These are phyloP conservation scores for Rhipidocladum racemiflorum DNA, from an alignment of 176 grass and related monocot genomes.

Conservation along the genomic window DNA sequence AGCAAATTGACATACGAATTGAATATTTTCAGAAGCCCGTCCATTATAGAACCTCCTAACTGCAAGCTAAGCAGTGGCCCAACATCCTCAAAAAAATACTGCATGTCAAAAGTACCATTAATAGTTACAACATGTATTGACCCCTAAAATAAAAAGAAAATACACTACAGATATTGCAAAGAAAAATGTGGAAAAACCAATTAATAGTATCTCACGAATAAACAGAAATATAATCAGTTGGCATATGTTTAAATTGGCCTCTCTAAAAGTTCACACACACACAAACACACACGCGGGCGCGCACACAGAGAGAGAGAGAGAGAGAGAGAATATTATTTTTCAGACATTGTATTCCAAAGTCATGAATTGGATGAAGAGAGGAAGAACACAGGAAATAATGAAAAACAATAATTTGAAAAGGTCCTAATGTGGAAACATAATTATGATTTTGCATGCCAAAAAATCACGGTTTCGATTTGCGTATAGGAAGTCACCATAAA, in stretches of 20 bases:
- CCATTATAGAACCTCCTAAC: conserved; percentile 67
- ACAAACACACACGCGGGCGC: no score
- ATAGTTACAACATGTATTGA: background rate
- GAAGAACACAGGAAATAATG: background rate
- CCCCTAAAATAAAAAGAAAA: conserved; percentile 1
- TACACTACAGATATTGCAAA: background rate
- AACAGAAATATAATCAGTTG: background rate
- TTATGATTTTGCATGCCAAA: background rate
- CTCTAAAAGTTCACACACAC: background rate
- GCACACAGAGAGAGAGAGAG: no score
- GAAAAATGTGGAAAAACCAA: background rate
- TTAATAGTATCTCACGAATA: background rate
- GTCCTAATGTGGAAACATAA: background rate
- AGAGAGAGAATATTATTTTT: background rate
- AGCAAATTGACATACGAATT: conserved; percentile 78
- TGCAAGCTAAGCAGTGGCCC: conserved; percentile 81
- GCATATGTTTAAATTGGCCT: background rate
- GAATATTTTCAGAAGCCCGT: conserved; percentile 82
- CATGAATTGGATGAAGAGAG: background rate
- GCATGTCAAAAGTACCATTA: conserved; percentile 28
- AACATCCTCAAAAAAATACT: conserved; percentile 98
- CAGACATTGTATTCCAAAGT: conserved; percentile 19
- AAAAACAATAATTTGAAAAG: background rate
- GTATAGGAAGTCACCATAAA: background rate
- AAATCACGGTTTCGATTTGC: background rate